Evolutionary conservation across 306 rosid species (phyloP).

Genomic region (Crotalaria pallida): DNA sequence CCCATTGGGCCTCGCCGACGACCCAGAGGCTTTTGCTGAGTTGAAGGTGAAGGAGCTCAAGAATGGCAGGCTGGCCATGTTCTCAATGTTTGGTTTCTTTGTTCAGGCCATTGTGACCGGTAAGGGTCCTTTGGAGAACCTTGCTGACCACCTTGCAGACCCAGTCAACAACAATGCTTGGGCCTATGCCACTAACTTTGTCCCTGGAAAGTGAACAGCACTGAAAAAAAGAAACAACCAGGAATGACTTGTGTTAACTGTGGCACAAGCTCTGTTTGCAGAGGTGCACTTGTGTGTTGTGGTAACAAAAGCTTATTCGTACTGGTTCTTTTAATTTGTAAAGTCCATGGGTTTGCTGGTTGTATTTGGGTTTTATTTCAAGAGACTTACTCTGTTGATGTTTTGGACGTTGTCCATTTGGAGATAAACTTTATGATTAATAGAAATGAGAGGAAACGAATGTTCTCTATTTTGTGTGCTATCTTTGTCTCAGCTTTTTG

Average conservation of each 20-base stretch:
- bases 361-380: no score
- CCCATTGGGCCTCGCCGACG: slow-evolving; percentile 89
- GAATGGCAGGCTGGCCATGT: slow-evolving; percentile 91
- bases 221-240: no score
- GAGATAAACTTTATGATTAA: no score
- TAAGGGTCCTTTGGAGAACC: slow-evolving; percentile 83
- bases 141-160: slow-evolving; percentile 89
- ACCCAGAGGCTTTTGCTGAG: slow-evolving; percentile 93
- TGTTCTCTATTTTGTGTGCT: no score
- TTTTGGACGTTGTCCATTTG: no score
- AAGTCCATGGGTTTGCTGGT: no score
- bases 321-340: no score
- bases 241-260: not conserved
- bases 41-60: slow-evolving; percentile 87
- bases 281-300: no score
- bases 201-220: slow-evolving; percentile 75
- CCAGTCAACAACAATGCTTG: slow-evolving; percentile 98
- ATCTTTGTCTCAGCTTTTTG: no score
- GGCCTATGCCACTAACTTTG: slow-evolving; percentile 90
- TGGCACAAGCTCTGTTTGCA: not conserved
- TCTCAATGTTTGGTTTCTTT: slow-evolving; percentile 91
- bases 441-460: no score
- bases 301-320: no score
- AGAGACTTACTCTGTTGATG: no score
- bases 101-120: slow-evolving; percentile 93